Conservation (phyloP, 2,329 filamentous ascomycete species). For the Epichloe sp. region DNA sequence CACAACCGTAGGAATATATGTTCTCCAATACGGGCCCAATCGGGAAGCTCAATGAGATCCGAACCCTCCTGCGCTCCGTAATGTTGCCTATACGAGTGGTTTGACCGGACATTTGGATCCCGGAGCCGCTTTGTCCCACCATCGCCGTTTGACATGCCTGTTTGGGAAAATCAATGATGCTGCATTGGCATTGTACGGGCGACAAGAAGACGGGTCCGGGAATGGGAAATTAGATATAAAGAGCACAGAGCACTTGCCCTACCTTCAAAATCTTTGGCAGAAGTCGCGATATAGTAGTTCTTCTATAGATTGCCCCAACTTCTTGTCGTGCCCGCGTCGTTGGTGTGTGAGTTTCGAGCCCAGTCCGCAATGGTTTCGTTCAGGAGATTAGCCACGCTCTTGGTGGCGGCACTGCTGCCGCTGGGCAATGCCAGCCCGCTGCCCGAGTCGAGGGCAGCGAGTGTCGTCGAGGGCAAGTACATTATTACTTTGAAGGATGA, state of each 20-base stretch:
- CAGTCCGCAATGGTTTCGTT: background rate
- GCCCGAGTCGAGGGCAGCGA: background rate
- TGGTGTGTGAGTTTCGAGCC: background rate
- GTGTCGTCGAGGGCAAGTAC: conserved; percentile 25
- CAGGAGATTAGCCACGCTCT: background rate
- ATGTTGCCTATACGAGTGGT: background rate
- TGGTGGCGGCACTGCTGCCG: background rate
- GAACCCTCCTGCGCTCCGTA: background rate
- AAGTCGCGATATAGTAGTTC: no score
- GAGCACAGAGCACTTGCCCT: no score
- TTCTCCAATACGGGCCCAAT: background rate
- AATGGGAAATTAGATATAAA: background rate
- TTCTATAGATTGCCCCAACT: background rate
- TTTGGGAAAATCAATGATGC: background rate
- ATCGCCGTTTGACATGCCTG: background rate
- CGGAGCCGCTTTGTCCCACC: background rate
- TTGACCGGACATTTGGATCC: background rate
- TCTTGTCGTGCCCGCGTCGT: background rate
- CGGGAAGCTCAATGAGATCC: background rate
- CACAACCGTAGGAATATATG: no score
- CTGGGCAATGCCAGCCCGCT: background rate
- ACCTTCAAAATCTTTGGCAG: no score
- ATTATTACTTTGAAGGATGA: conserved; percentile 32
- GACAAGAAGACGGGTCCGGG: no score
- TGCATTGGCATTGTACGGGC: background rate